Evolutionary conservation across 2,329 filamentous ascomycete genomes (phyloP).

Genomic region (Chrysoporthe puriensis): DNA sequence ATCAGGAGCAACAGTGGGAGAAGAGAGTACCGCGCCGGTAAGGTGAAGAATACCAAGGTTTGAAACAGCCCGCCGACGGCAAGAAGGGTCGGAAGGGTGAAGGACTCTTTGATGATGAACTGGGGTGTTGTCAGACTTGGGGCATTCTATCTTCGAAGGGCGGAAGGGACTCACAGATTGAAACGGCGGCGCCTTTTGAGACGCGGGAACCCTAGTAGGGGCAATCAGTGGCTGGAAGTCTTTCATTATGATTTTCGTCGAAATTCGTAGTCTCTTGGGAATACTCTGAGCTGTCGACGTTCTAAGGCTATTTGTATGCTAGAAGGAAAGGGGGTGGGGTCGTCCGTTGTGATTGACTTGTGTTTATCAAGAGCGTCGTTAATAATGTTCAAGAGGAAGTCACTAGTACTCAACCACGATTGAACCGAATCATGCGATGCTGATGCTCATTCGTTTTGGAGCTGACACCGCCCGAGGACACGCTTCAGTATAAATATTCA

Average conservation of each 20-base stretch:
- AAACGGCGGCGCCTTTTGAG: neutral
- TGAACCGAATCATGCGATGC: neutral
- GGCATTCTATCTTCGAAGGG: too few species aligned
- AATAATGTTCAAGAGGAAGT: neutral
- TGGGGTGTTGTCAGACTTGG: slow-evolving; percentile 1
- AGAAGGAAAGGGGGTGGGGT: neutral
- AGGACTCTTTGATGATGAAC: slow-evolving; percentile 26
- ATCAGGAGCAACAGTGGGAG: slow-evolving; percentile 20
- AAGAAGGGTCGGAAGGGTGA: slow-evolving; percentile 26
- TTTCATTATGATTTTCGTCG: neutral
- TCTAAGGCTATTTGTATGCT: neutral
- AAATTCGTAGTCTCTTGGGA: neutral
- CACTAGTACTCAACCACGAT: too few species aligned
- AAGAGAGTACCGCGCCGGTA: slow-evolving; percentile 25
- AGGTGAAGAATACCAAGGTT: slow-evolving; percentile 1
- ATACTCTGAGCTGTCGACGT: too few species aligned
- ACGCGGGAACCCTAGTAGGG: slow-evolving; percentile 6
- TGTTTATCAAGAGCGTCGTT: neutral
- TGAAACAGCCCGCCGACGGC: slow-evolving; percentile 26
- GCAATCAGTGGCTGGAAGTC: slow-evolving; percentile 21
- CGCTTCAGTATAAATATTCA: neutral
- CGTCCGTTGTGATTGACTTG: neutral
- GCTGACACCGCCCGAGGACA: neutral
- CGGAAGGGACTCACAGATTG: neutral
- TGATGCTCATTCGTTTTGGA: neutral